These are phyloP conservation scores for Cystobasidium ongulense DNA, from an alignment of 768 basidiomycete genomes.

Conservation along the genomic window DNA sequence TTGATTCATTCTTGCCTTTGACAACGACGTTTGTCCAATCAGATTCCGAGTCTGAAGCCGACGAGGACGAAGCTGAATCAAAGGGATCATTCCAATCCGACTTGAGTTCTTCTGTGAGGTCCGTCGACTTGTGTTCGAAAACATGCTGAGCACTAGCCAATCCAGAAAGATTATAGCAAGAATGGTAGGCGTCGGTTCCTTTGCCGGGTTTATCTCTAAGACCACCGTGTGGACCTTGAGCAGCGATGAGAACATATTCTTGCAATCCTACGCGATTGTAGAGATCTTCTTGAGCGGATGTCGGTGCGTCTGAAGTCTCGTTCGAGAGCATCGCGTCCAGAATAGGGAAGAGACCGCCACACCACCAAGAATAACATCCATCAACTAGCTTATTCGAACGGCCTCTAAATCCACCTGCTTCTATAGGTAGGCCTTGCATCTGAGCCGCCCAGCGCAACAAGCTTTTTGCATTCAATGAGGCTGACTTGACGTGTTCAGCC, in stretches of 20 bases:
- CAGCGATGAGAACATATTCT: slow-evolving; percentile 75
- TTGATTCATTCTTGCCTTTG: slow-evolving; percentile 40
- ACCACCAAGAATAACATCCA: slow-evolving; percentile 99
- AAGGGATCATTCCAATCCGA: slow-evolving; percentile 38
- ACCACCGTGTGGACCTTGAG: slow-evolving; percentile 76
- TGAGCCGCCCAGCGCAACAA: slow-evolving; percentile 72
- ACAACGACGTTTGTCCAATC: neutral
- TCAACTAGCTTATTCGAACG: slow-evolving; percentile 98
- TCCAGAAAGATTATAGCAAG: slow-evolving; percentile 82
- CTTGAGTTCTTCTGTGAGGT: slow-evolving; percentile 43
- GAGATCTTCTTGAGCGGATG: neutral
- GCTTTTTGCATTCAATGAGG: slow-evolving; percentile 52
- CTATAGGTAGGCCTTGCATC: slow-evolving; percentile 74
- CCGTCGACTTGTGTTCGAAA: slow-evolving; percentile 50
- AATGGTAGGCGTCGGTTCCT: slow-evolving; percentile 91
- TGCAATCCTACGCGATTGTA: slow-evolving; percentile 58
- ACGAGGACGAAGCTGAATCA: neutral
- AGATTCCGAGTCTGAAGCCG: neutral
- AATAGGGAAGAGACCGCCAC: slow-evolving; percentile 74
- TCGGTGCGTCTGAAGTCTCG: neutral
- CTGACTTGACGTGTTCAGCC: neutral
- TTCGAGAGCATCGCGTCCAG: slow-evolving; percentile 44
- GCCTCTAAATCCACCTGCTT: slow-evolving; percentile 86
- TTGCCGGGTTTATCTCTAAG: slow-evolving; percentile 93
- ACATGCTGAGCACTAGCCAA: slow-evolving; percentile 80